These are phyloP conservation scores for Penicillium sp. DNA, from an alignment of 2,329 filamentous ascomycete species.

Conservation along the genomic window DNA sequence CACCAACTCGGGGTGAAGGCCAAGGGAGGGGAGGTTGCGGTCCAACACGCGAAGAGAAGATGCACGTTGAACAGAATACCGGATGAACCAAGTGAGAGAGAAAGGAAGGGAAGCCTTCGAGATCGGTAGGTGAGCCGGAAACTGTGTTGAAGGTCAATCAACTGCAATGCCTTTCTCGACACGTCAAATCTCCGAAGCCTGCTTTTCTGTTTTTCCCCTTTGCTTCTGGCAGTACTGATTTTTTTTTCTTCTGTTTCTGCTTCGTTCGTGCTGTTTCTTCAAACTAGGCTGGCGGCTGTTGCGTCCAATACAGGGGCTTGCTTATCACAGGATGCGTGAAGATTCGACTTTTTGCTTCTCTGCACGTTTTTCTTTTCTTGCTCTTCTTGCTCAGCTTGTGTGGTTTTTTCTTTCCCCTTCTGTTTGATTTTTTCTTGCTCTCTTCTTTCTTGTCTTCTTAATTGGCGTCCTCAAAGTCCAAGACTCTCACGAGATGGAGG, in stretches of 20 bases:
- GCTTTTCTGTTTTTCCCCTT: neutral
- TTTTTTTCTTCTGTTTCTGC: no score
- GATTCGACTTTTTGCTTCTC: conserved; percentile 8
- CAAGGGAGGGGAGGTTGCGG: conserved; percentile 4
- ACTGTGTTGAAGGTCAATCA: no score
- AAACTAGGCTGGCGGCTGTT: no score
- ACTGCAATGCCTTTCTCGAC: no score
- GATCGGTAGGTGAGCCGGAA: no score
- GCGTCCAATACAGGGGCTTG: no score
- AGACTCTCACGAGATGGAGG: conserved; percentile 26
- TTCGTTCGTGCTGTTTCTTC: no score
- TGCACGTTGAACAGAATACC: neutral
- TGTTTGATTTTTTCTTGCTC: conserved; percentile 11
- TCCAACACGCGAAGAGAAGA: neutral
- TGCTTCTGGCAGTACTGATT: no score
- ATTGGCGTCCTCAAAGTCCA: conserved; percentile 20
- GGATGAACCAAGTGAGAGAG: no score
- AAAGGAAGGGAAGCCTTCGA: no score
- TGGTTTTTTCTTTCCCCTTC: neutral
- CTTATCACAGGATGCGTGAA: neutral
- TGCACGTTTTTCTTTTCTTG: conserved; percentile 13
- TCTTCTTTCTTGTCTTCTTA: conserved; percentile 18
- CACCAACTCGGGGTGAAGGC: conserved; percentile 2
- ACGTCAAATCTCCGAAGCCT: no score
- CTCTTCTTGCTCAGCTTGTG: neutral